A percentile compares a stretch with the other conserved stretches of the same genome.
These are phyloP conservation scores for Daldinia loculata DNA, from an alignment of 495 filamentous ascomycete species.

Conservation along the genomic window DNA sequence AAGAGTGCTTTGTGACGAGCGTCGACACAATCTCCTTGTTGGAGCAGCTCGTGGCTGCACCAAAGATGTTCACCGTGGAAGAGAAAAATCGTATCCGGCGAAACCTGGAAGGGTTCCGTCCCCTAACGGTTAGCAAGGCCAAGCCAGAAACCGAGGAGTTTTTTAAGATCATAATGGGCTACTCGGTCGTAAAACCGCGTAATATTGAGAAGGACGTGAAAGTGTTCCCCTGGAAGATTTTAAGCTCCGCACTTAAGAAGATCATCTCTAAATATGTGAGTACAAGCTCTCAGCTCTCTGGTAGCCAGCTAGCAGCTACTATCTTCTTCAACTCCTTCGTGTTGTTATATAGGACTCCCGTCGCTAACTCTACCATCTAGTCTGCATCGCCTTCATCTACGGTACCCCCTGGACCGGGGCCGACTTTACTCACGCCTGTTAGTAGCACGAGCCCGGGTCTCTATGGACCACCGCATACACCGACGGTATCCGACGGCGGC, in stretches of 20 bases:
- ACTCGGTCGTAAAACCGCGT: conserved; percentile 89
- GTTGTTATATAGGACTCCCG: background rate
- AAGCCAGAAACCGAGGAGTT: conserved; percentile 93
- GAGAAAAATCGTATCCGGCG: conserved; percentile 98
- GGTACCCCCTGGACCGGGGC: conserved; percentile 46
- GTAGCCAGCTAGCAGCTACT: background rate
- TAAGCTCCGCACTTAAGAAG: conserved; percentile 86
- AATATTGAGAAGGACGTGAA: conserved; percentile 99
- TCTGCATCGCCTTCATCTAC: conserved; percentile 43
- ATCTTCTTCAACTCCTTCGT: background rate
- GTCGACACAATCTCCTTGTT: conserved; percentile 95
- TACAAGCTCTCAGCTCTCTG: conserved; percentile 3
- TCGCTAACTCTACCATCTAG: conserved; percentile 27
- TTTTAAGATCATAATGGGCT: conserved; percentile 99
- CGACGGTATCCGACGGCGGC: conserved; percentile 48
- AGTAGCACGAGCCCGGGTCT: conserved; percentile 48
- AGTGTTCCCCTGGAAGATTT: conserved; percentile 92
- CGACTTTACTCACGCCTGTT: conserved; percentile 47
- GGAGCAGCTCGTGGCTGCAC: conserved; percentile 79
- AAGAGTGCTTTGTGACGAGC: conserved; percentile 90
- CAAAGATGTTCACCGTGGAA: conserved; percentile 84
- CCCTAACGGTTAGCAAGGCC: conserved; percentile 88
- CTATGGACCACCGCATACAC: conserved; percentile 52
- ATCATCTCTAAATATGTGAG: conserved; percentile 92
- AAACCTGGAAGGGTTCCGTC: conserved; percentile 91